Base-by-base conservation (phyloP, 1,139 yeast species). In the Tardiomyces depauwii region DNA sequence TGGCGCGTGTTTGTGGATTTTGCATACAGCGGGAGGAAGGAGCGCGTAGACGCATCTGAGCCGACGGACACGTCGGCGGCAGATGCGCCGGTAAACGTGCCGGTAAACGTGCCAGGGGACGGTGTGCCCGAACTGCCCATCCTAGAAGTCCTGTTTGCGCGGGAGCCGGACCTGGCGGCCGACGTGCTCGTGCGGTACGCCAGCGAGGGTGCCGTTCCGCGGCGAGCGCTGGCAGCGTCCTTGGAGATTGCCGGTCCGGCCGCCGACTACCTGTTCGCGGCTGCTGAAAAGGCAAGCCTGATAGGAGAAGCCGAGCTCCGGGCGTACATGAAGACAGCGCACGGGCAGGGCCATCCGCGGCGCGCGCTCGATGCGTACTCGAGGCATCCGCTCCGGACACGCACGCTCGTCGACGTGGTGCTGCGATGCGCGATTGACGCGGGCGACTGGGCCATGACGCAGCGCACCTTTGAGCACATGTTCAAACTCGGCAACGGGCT, bases 391-490 rank as follows among this genome's bases (percentile, higher is more conserved):
- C 57, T 47, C 47, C 47, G 47, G 40, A 51, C 61, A 0, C 60
- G 58, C 44, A 51, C 49, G 38, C 47, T 30, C 48, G 36, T 52
- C 57, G 2, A 51, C 49, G 36, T 43, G 4, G 14, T 19, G 27
- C 23, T 18, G 19, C 39, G 21, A 39, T 64, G 76, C 2, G 67
- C 77, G 51, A 73, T 78, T 10, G 62, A 65, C 40, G 60, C 65
- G 14, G 68, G 71, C 39, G 72, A 75, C 49, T 78, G 85, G 80
- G 61, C 63, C 23, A 60, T 67, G 7, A 64, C 81, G 44, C 77
- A 77, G 56, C 55, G 64, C 16, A 73, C 76, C 47, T 76, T 80
- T 55, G 80, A 78, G 49, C 69, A 65, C 4, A 65, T 79, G 62
- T 72, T 75, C 49, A 80, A 79, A 2, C 63, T 70, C 32, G 80